Evolutionary conservation across 2,329 filamentous ascomycete genomes (phyloP).

Genomic region (Triangularia verruculosa): DNA sequence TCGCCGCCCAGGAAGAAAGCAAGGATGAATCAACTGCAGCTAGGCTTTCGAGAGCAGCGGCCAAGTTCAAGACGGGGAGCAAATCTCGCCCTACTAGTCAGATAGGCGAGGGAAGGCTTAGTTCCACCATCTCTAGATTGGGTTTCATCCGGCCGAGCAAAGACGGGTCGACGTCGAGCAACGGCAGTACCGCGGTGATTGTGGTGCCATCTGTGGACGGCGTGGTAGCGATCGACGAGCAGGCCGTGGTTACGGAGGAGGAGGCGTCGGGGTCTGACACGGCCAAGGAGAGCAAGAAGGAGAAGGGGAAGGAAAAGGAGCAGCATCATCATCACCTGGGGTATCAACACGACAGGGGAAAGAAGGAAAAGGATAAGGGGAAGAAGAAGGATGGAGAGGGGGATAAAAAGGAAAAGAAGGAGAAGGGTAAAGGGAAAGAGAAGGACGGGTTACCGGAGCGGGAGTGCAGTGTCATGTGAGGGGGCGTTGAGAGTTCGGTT

Average conservation of each 20-base stretch:
- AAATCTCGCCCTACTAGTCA: constrained; percentile 55
- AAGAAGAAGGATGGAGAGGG: constrained; percentile 9
- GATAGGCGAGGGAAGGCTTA: constrained; percentile 56
- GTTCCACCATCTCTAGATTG: constrained; percentile 55
- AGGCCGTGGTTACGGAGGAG: constrained; percentile 21
- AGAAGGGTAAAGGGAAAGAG: not conserved
- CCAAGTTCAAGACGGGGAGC: constrained; percentile 45
- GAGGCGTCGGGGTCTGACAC: constrained; percentile 17
- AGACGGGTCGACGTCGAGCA: constrained; percentile 39
- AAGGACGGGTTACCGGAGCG: constrained; percentile 25
- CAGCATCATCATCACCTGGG: constrained; percentile 25
- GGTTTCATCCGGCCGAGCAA: constrained; percentile 51
- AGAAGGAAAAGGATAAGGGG: constrained; percentile 27
- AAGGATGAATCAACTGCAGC: constrained; percentile 53
- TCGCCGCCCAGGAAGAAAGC: constrained; percentile 44
- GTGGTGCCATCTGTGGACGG: constrained; percentile 2
- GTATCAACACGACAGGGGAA: constrained; percentile 32
- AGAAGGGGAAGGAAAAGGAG: constrained; percentile 13
- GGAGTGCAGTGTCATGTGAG: constrained; percentile 29
- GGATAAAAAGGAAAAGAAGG: not conserved
- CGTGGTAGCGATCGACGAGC: constrained; percentile 15
- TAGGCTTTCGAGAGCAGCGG: constrained; percentile 56
- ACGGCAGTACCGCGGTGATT: not conserved
- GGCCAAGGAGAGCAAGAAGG: constrained; percentile 9
- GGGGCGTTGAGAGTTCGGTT: constrained; percentile 5